Percentiles rank a stretch among this genome's conserved stretches.
phyloP scores from a whole-genome alignment of 805 yeast species.

The Pichia manshurica region DNA sequence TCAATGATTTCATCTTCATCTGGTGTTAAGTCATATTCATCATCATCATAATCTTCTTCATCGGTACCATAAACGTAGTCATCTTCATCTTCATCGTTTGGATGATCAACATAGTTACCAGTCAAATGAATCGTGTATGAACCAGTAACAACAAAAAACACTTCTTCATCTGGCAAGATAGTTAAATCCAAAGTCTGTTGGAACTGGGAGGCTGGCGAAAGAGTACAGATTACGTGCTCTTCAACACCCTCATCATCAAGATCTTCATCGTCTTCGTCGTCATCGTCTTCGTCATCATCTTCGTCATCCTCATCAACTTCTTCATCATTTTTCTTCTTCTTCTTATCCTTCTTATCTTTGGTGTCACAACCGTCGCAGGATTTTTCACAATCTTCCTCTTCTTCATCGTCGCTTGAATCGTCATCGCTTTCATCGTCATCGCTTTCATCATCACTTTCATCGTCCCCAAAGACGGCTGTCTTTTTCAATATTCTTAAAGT shows the following conservation, averaged over 20 bases:
- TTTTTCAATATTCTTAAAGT: slow-evolving; percentile 85
- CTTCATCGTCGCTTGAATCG: slow-evolving; percentile 42
- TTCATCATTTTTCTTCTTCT: slow-evolving; percentile 24
- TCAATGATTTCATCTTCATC: slow-evolving; percentile 64
- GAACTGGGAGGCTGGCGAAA: slow-evolving; percentile 75
- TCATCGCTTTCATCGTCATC: slow-evolving; percentile 50
- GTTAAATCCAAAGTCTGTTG: slow-evolving; percentile 92
- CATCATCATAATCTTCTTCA: slow-evolving; percentile 44
- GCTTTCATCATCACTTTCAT: slow-evolving; percentile 40
- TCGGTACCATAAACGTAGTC: slow-evolving; percentile 45
- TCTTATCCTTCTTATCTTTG: slow-evolving; percentile 27
- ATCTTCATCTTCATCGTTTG: slow-evolving; percentile 66
- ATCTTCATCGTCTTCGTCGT: slow-evolving; percentile 49
- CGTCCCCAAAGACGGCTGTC: slow-evolving; percentile 37
- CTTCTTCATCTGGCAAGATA: slow-evolving; percentile 89
- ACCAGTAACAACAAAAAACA: slow-evolving; percentile 91
- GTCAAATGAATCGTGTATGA: slow-evolving; percentile 87
- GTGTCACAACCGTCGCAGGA: slow-evolving; percentile 27
- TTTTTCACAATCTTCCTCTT: slow-evolving; percentile 30
- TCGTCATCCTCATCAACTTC: slow-evolving; percentile 36
- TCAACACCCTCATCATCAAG: slow-evolving; percentile 72
- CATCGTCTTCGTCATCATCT: slow-evolving; percentile 48
- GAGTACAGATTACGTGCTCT: slow-evolving; percentile 82
- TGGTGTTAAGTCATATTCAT: slow-evolving; percentile 64
- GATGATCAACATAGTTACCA: slow-evolving; percentile 96